Evolutionary conservation across 495 filamentous ascomycete species (phyloP).

Genomic region (Jackrogersella minutella): DNA sequence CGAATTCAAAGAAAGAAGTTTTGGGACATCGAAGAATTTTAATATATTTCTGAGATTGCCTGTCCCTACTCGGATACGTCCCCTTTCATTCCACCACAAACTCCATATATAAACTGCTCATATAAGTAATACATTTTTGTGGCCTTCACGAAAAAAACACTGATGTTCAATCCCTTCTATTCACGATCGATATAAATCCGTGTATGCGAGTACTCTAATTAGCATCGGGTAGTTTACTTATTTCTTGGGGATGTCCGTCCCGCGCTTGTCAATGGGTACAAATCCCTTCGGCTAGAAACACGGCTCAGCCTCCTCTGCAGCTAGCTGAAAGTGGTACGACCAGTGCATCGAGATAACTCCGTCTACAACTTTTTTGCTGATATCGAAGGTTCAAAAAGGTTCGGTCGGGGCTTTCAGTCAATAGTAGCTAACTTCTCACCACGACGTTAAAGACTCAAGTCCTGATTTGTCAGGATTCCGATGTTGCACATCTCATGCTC

Average conservation of each 20-base stretch:
- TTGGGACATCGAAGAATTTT: too few relatives aligned
- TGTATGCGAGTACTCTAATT: not conserved
- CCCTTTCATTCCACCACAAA: too few relatives aligned
- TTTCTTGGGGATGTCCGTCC: constrained; percentile 28
- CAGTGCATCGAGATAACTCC: not conserved
- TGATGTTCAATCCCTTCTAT: too few relatives aligned
- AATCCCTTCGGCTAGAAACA: not conserved
- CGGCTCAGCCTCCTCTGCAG: not conserved
- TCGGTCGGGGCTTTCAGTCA: not conserved
- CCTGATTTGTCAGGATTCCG: not conserved
- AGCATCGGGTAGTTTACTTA: not conserved
- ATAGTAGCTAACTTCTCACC: not conserved
- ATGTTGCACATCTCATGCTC: not conserved
- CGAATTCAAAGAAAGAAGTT: too few relatives aligned
- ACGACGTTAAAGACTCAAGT: not conserved
- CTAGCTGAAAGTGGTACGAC: not conserved
- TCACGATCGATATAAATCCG: not conserved
- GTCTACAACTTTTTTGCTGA: not conserved
- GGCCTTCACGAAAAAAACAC: too few relatives aligned
- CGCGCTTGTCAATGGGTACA: not conserved
- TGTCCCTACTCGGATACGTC: too few relatives aligned
- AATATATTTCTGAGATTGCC: too few relatives aligned
- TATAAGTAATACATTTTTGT: too few relatives aligned
- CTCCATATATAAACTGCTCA: too few relatives aligned
- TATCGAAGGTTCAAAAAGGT: not conserved